Conservation (phyloP, 2,329 filamentous ascomycete species). For the Paracoccidioides lutzii region DNA sequence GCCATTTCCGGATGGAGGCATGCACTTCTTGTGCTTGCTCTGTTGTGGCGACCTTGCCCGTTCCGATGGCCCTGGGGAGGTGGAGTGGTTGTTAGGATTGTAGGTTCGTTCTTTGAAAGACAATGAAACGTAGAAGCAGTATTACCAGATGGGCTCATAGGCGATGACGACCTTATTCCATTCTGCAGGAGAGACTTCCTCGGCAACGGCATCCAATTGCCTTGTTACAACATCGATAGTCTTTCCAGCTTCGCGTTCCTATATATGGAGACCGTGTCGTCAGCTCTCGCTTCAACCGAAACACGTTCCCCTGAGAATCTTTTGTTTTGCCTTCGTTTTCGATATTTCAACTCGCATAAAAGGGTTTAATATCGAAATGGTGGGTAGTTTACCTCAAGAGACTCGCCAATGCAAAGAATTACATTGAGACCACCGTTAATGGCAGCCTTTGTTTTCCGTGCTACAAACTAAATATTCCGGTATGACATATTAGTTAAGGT, state of each 20-base stretch:
- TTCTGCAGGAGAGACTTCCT: constrained; percentile 54
- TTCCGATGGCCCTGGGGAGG: constrained; percentile 53
- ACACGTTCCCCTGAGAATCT: background rate
- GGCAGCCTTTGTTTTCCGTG: constrained; percentile 87
- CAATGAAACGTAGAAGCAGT: constrained; percentile 15
- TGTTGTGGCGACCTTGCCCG: constrained; percentile 80
- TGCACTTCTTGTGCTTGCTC: constrained; percentile 91
- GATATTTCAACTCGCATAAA: background rate
- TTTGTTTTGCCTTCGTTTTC: background rate
- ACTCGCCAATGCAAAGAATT: constrained; percentile 97
- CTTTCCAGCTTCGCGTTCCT: constrained; percentile 70
- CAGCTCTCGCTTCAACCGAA: background rate
- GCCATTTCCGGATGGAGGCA: constrained; percentile 80
- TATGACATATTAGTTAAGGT: background rate
- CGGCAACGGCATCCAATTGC: constrained; percentile 72
- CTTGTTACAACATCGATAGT: constrained; percentile 61
- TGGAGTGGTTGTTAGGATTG: background rate
- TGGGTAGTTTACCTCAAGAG: constrained; percentile 48
- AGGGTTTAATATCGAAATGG: constrained; percentile 8
- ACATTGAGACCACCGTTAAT: constrained; percentile 76
- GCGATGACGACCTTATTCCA: constrained; percentile 94
- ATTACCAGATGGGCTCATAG: constrained; percentile 98
- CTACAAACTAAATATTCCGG: constrained; percentile 48
- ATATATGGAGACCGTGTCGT: constrained; percentile 8
- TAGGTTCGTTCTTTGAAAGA: background rate